A percentile compares a stretch with the other conserved stretches of the same genome.
phyloP scores from a whole-genome alignment of 2,329 filamentous ascomycete species.

The Apiospora marii region DNA sequence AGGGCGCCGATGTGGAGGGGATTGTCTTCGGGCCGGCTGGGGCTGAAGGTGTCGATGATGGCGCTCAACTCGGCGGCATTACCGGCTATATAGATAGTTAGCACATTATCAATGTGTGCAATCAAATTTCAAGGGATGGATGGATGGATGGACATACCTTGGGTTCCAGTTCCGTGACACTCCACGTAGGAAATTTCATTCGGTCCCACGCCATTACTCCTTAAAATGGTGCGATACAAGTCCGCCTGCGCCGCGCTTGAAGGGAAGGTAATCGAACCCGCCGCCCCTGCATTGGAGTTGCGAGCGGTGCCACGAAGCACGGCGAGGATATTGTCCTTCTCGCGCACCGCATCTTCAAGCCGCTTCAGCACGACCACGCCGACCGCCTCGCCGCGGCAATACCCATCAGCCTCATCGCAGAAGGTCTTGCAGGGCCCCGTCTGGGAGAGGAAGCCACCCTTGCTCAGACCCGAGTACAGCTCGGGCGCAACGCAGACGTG shows the following conservation, averaged over 20 bases:
- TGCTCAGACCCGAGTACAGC: slow-evolving; percentile 67
- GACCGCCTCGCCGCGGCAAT: slow-evolving; percentile 58
- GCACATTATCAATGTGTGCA: not conserved
- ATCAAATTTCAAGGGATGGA: too few relatives aligned
- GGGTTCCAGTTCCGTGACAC: slow-evolving; percentile 50
- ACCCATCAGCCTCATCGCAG: slow-evolving; percentile 55
- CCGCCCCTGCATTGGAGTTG: slow-evolving; percentile 47
- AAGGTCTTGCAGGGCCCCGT: slow-evolving; percentile 40
- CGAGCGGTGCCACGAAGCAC: slow-evolving; percentile 45
- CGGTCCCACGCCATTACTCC: slow-evolving; percentile 27
- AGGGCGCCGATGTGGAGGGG: slow-evolving; percentile 33
- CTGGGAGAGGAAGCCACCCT: slow-evolving; percentile 57
- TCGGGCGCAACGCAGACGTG: slow-evolving; percentile 28
- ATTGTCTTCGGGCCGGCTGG: slow-evolving; percentile 30
- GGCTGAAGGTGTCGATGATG: slow-evolving; percentile 27
- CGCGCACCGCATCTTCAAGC: slow-evolving; percentile 51
- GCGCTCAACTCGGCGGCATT: slow-evolving; percentile 41
- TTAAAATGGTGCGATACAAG: slow-evolving; percentile 38
- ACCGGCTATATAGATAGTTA: slow-evolving; percentile 34
- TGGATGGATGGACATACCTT: not conserved
- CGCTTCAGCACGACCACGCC: slow-evolving; percentile 55
- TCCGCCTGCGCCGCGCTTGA: slow-evolving; percentile 39
- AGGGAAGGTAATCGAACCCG: slow-evolving; percentile 48
- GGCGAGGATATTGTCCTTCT: slow-evolving; percentile 51
- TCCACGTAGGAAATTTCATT: slow-evolving; percentile 38